Evolutionary conservation across 441 rosid species (phyloP).

Genomic region (Gossypium davidsonii): DNA sequence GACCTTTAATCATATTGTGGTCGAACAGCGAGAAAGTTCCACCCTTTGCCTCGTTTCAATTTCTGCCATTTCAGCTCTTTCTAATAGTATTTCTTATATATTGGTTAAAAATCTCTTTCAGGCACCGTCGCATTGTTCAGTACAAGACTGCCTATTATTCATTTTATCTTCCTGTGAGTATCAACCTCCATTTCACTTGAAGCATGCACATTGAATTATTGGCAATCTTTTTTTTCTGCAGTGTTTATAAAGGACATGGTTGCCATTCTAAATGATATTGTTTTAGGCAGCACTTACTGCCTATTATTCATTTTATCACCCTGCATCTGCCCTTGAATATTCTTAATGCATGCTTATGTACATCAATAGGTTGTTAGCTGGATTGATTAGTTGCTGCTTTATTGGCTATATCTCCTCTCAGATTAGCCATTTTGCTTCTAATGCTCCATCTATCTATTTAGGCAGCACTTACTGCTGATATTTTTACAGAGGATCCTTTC

Average conservation of each 20-base stretch:
- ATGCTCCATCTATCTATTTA: background rate
- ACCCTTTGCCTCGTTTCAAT: background rate
- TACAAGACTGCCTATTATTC: conserved; percentile 12
- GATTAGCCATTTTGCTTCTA: background rate
- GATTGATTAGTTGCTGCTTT: background rate
- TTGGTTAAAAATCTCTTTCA: conserved; percentile 32
- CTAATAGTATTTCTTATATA: background rate
- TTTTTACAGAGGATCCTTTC: background rate
- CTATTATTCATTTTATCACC: background rate
- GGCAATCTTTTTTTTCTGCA: background rate
- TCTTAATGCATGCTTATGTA: background rate
- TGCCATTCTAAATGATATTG: background rate
- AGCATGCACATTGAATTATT: background rate
- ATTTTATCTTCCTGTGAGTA: conserved; percentile 31
- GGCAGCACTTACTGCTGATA: background rate
- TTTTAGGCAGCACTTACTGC: background rate
- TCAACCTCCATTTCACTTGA: background rate
- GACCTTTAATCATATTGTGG: background rate
- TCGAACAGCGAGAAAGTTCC: background rate
- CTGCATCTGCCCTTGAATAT: background rate
- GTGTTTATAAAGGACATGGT: background rate
- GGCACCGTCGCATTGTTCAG: conserved; percentile 66
- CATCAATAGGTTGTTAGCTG: background rate
- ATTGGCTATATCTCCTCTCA: background rate
- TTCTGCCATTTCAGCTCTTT: conserved; percentile 1